Base-by-base conservation (phyloP, 2,329 filamentous ascomycete species). In the Metarhizium guizhouense region DNA sequence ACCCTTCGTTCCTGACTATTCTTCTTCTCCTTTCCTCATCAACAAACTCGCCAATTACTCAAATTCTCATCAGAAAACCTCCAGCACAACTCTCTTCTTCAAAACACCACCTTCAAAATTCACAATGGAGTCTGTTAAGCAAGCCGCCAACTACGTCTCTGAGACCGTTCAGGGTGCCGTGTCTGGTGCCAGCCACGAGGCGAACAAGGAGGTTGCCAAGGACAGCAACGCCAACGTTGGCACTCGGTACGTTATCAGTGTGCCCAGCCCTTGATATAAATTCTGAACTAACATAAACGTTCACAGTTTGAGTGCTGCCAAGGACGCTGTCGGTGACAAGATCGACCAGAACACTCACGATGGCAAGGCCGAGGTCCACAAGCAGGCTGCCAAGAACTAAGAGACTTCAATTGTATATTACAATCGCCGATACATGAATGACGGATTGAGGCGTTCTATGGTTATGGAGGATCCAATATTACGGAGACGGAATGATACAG, bases 171-270 rank as follows among this genome's bases (percentile, higher is more conserved):
- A 86, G 76, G 77, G 82, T 64, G 74, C 76, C 53, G 67, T 75
- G 62, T 73, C 77, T 59, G 76, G 77, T 64, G 77, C 79, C 60
- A 81, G 76, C 75, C 87, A 88, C 80, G 83, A 87, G 76, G 74
- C 76, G 76, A 87, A 87, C 82, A 87, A 87, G 81, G 69, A 76
- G 63, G 74, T 83, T 63, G 84, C 84, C 70, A 87, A 87, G 79
- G 79, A 84, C 68, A 67, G 66, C 68, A 75, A 84, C 65, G 78
- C 75, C 61, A 63, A 62, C 59, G 13, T 83, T 54, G 62, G 69
- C 65, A 83, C 79, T 68, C 83, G 84, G 77, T 79, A 70, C 68
- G 75, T 54, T 51, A 13, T 3, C 36, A 18, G 13, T 40, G 7
- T 1, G 30, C 32, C 32, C 7, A 34, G 3, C 7, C n/a, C 8